Evolutionary conservation across 495 filamentous ascomycete species (phyloP).

Genomic region (Penicillium malachiteum): DNA sequence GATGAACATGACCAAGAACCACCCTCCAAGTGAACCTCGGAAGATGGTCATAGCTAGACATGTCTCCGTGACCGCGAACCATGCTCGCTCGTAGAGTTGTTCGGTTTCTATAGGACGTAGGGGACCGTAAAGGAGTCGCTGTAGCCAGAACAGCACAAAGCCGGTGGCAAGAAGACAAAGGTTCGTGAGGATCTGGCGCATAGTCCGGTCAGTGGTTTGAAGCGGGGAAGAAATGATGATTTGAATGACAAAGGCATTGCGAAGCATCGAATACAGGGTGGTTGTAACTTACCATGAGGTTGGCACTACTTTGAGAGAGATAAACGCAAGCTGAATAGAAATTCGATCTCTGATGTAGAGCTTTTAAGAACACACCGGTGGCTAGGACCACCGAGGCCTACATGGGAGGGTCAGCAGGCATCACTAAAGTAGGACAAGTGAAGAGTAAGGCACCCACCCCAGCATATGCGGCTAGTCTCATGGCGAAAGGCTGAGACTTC

Average conservation of each 20-base stretch:
- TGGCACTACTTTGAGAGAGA: slow-evolving; percentile 90
- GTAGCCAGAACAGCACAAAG: slow-evolving; percentile 78
- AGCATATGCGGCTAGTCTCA: slow-evolving; percentile 55
- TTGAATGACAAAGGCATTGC: background rate
- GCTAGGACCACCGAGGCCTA: slow-evolving; percentile 77
- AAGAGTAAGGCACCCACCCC: slow-evolving; percentile 38
- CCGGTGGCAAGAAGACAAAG: slow-evolving; percentile 74
- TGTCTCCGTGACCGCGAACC: slow-evolving; percentile 96
- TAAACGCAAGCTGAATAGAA: slow-evolving; percentile 98
- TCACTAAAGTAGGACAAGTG: background rate
- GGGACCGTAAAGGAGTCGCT: slow-evolving; percentile 85
- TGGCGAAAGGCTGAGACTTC: slow-evolving; percentile 28
- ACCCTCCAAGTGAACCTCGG: slow-evolving; percentile 86
- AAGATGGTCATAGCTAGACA: slow-evolving; percentile 99
- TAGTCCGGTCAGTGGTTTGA: slow-evolving; percentile 6
- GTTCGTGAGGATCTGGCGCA: slow-evolving; percentile 77
- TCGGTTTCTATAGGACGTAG: slow-evolving; percentile 93
- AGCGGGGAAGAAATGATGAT: background rate
- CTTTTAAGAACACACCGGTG: slow-evolving; percentile 77
- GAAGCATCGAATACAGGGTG: background rate
- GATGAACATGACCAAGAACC: slow-evolving; percentile 95
- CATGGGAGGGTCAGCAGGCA: slow-evolving; percentile 18
- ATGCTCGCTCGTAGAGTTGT: slow-evolving; percentile 94
- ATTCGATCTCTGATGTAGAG: slow-evolving; percentile 90
- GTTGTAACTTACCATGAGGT: slow-evolving; percentile 69